Conservation (phyloP, 306 rosid species). For the Vigna mungo region DNA sequence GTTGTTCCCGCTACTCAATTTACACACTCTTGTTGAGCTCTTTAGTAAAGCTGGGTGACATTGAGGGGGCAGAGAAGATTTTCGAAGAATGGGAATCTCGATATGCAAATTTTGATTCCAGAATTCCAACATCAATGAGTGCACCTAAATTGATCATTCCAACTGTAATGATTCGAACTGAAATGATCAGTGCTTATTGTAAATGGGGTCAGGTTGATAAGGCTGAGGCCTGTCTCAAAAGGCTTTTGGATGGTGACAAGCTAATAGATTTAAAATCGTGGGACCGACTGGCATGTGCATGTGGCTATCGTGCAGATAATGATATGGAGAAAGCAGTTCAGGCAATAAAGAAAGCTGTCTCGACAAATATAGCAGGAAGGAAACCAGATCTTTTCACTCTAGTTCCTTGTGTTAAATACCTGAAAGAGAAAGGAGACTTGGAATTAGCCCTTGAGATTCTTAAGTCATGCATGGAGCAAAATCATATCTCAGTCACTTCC, state of each 20-base stretch:
- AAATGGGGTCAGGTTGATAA: constrained; percentile 58
- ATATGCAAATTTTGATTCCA: constrained; percentile 48
- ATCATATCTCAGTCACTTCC: constrained; percentile 35
- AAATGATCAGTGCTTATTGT: constrained; percentile 67
- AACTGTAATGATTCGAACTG: too few relatives aligned
- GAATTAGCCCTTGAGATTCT: constrained; percentile 59
- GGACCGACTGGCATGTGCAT: constrained; percentile 60
- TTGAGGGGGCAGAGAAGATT: constrained; percentile 68
- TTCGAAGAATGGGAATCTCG: constrained; percentile 72
- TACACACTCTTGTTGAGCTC: constrained; percentile 64
- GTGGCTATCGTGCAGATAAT: constrained; percentile 49
- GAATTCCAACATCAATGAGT: too few relatives aligned
- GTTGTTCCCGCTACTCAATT: constrained; percentile 47
- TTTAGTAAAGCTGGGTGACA: constrained; percentile 68
- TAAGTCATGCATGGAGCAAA: constrained; percentile 42
- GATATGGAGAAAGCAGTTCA: constrained; percentile 68
- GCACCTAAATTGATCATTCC: too few relatives aligned
- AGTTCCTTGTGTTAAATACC: constrained; percentile 58
- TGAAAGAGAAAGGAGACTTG: constrained; percentile 63
- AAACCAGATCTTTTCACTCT: constrained; percentile 44
- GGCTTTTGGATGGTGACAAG: constrained; percentile 61
- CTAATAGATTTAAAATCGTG: constrained; percentile 52
- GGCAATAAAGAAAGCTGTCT: constrained; percentile 56
- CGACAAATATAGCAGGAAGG: constrained; percentile 43
- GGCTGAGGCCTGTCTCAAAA: constrained; percentile 57